A percentile compares a stretch with the other conserved stretches of the same genome.
Conservation (phyloP, 768 basidiomycete species). For the Boletus speciosus region DNA sequence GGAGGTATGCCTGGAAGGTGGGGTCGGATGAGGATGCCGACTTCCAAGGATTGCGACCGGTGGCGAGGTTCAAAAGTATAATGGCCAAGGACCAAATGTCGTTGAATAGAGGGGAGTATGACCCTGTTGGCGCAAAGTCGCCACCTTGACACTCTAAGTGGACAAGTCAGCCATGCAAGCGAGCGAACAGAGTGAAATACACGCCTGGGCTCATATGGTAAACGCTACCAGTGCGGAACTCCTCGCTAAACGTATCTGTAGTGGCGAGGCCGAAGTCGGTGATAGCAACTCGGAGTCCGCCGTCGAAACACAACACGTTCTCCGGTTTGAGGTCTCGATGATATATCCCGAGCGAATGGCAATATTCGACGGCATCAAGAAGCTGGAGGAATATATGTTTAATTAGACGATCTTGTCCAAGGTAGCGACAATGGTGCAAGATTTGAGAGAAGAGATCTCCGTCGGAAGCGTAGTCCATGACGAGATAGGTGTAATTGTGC, state of each 20-base stretch:
- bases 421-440: conserved; percentile 65
- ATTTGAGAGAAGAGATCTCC: conserved; percentile 95
- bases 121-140: conserved; percentile 53
- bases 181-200: conserved; percentile 19
- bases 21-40: conserved; percentile 79
- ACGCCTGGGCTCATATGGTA: conserved; percentile 96
- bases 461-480: conserved; percentile 90
- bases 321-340: conserved; percentile 98
- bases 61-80: conserved; percentile 92
- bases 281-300: conserved; percentile 74
- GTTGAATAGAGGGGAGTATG: conserved; percentile 84
- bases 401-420: conserved; percentile 82
- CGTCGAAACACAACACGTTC: conserved; percentile 83
- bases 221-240: conserved; percentile 95
- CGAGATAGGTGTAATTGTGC: conserved; percentile 74
- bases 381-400: conserved; percentile 90
- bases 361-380: conserved; percentile 89
- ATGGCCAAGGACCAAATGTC: conserved; percentile 98
- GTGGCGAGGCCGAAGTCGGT: conserved; percentile 97
- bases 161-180: conserved; percentile 22
- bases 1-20: conserved; percentile 85
- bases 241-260: conserved; percentile 76
- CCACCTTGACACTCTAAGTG: conserved; percentile 80
- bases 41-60: conserved; percentile 95
- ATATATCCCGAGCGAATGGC: conserved; percentile 88